Percentiles rank a stretch among this genome's conserved stretches.
Evolutionary conservation across 1,284 basidiomycete genomes (phyloP).

Genomic region (Laetiporus sulphureus): DNA sequence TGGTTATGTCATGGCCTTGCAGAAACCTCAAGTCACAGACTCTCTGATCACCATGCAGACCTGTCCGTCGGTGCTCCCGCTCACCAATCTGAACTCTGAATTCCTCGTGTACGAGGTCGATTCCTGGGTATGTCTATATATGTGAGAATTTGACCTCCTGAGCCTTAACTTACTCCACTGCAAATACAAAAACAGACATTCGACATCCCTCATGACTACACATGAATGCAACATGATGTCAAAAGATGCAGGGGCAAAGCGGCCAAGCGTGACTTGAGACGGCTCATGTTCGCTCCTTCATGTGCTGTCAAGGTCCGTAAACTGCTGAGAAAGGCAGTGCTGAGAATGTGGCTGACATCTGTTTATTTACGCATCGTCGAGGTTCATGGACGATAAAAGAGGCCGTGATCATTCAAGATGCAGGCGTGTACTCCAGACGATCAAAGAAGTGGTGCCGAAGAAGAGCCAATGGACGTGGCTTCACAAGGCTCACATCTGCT

Average conservation of each 20-base stretch:
- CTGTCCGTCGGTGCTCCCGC: constrained; percentile 67
- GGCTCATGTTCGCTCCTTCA: no score
- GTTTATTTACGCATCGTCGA: no score
- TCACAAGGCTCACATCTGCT: no score
- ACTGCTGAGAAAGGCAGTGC: no score
- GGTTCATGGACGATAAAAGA: no score
- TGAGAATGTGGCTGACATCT: no score
- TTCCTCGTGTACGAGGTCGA: constrained; percentile 80
- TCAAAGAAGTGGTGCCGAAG: no score
- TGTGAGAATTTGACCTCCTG: not conserved
- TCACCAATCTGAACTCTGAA: constrained; percentile 72
- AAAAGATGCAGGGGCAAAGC: constrained; percentile 3
- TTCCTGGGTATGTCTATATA: constrained; percentile 42
- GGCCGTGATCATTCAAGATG: no score
- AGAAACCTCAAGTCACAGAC: not conserved
- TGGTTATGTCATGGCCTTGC: constrained; percentile 35
- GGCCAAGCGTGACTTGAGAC: no score
- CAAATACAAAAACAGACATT: constrained; percentile 44
- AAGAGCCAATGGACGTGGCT: no score
- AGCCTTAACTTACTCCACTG: constrained; percentile 1
- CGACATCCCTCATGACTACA: constrained; percentile 67
- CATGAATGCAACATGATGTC: constrained; percentile 36
- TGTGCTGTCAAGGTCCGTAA: no score
- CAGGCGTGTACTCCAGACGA: no score
- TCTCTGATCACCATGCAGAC: constrained; percentile 29